Evolutionary conservation across 139 green algal species (phyloP).

Genomic region (Chlamydomonas sp.): DNA sequence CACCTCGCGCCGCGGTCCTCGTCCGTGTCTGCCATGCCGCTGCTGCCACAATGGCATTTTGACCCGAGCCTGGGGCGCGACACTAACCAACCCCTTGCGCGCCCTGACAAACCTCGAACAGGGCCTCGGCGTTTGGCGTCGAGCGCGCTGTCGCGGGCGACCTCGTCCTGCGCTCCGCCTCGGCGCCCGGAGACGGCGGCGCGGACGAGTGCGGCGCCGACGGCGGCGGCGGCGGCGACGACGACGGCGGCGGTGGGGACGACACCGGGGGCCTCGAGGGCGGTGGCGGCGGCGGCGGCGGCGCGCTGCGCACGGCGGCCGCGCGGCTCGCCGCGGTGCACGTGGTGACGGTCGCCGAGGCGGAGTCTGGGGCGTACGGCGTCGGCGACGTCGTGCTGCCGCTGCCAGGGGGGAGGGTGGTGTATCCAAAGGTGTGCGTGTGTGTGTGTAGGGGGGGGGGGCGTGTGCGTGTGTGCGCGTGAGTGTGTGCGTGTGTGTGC

Average conservation of each 20-base stretch:
- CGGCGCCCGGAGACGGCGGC: not conserved
- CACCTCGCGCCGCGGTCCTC: no score
- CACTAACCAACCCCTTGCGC: no score
- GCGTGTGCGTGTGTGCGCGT: no score
- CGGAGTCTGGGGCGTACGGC: slow-evolving; percentile 30
- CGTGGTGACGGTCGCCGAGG: slow-evolving; percentile 72
- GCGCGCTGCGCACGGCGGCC: not conserved
- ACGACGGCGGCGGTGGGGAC: slow-evolving; percentile 3
- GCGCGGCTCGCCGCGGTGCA: slow-evolving; percentile 42
- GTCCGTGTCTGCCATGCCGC: no score
- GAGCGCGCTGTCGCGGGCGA: slow-evolving; percentile 59
- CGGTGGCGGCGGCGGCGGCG: not conserved
- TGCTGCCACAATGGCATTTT: no score
- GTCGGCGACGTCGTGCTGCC: slow-evolving; percentile 84
- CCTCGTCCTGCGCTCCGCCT: slow-evolving; percentile 46
- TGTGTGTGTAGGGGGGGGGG: no score
- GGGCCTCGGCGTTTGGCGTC: slow-evolving; percentile 33
- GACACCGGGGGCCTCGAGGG: no score
- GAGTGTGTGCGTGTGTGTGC: no score
- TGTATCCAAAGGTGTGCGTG: no score
- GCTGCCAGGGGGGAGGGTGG: slow-evolving; percentile 56
- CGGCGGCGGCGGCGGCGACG: not conserved
- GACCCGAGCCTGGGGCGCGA: no score
- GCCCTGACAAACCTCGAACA: no score
- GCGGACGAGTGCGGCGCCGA: not conserved